Evolutionary conservation across 192 early-diverging fungal genomes (phyloP).

Genomic region (Coemansia sp.): DNA sequence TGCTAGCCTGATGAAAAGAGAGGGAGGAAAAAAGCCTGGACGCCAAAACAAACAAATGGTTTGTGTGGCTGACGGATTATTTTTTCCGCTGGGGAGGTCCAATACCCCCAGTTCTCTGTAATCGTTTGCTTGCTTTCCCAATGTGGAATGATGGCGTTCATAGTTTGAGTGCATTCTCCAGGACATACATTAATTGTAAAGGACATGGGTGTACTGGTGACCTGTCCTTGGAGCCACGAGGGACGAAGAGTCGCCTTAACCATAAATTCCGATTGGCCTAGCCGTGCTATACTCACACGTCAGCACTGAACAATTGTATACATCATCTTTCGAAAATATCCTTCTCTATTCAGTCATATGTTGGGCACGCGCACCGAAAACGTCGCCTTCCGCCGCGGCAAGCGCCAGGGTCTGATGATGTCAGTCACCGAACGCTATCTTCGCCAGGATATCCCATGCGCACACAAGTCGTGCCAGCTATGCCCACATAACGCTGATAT

Average conservation of each 20-base stretch:
- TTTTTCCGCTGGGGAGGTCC: not conserved
- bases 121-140: not conserved
- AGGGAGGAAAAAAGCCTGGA: conserved; percentile 4
- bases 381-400: conserved; percentile 44
- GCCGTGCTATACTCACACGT: not conserved
- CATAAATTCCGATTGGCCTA: conserved; percentile 21
- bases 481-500: conserved; percentile 29
- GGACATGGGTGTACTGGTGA: not conserved
- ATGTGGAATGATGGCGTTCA: not conserved
- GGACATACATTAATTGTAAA: not conserved
- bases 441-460: conserved; percentile 42
- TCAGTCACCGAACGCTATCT: conserved; percentile 44
- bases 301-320: not conserved
- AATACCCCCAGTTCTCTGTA: not conserved
- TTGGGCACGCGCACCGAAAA: conserved; percentile 30
- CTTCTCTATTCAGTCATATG: not conserved
- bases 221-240: not conserved
- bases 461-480: conserved; percentile 8
- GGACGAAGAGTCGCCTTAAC: not conserved
- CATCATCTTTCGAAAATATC: not conserved
- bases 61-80: not conserved
- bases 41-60: not conserved
- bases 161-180: not conserved
- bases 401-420: conserved; percentile 49
- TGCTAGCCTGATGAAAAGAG: not conserved